Conservation (phyloP, 1,284 basidiomycete species). For the Sutorius eximius region DNA sequence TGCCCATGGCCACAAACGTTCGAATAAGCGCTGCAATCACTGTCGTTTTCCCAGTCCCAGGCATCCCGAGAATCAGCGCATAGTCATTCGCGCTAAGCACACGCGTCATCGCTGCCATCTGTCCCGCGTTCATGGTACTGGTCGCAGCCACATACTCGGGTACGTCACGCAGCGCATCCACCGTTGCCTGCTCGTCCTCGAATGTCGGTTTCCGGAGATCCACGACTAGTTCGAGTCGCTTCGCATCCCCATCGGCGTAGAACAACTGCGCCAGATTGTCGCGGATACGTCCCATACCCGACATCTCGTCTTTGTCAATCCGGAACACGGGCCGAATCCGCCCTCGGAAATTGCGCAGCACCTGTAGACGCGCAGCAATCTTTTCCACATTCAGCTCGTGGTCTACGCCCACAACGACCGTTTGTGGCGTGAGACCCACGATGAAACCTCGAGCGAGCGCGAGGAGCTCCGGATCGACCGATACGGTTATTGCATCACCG, state of each 20-base stretch:
- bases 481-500: constrained; percentile 84
- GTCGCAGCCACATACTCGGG: constrained; percentile 28
- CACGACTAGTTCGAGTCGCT: constrained; percentile 74
- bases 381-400: constrained; percentile 64
- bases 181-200: constrained; percentile 37
- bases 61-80: constrained; percentile 93
- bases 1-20: constrained; percentile 75
- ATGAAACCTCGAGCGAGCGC: constrained; percentile 88
- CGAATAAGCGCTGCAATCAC: constrained; percentile 89
- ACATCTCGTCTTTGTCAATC: constrained; percentile 92
- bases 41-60: constrained; percentile 97
- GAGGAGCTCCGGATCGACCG: constrained; percentile 81
- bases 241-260: constrained; percentile 69
- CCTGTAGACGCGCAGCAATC: constrained; percentile 37
- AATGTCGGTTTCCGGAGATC: constrained; percentile 76
- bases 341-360: constrained; percentile 14
- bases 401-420: constrained; percentile 79
- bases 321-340: constrained; percentile 58
- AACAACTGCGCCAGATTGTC: constrained; percentile 91
- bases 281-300: constrained; percentile 83
- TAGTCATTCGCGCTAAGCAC: constrained; percentile 87
- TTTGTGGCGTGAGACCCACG: constrained; percentile 61
- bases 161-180: constrained; percentile 14
- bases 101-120: constrained; percentile 70
- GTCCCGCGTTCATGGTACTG: constrained; percentile 68